Base-by-base conservation (phyloP, 2,329 filamentous ascomycete species). In the Didymella lethalis region DNA sequence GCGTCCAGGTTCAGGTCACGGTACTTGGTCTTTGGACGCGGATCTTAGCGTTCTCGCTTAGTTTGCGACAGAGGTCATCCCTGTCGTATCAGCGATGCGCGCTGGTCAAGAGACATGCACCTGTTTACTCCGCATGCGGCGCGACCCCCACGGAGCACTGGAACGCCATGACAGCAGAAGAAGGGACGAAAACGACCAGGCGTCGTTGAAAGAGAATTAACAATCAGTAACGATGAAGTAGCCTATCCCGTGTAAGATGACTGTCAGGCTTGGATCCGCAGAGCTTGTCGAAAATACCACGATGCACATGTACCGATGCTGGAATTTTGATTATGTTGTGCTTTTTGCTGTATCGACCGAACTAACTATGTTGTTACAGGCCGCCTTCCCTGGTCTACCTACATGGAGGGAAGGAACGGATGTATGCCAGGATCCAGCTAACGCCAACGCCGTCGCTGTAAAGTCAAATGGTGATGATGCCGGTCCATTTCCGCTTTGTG, bases 1-100 rank as follows among this genome's bases (percentile, higher is more conserved):
- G 47, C 54, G 55, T 49, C 56, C 44, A 49, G 57, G 57, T 45
- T 61, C 49, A 53, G 59, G 54, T 50, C 43, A 44, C 50, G 29
- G 43, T 41, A 54, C 38, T 36, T 36, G 32, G 32, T n/a, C 32
- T 36, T 36, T 36, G 32, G 32, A 43, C 57, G 47, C 52, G 44
- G 23, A 8, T 48, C 48, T 45, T 55, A 56, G 52, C 52, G 51
- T 23, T 2, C 36, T 55, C 57, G 57, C 57, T 49, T 60, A 32
- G 36, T 26, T 12, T 14, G 31, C 4, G 20, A 8, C 31, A 25
- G 23, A 25, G 12, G 16, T 18, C n/a, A 57, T 47, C 58, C 58
- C 36, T 61, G 54, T 7, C 10, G 45, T 23, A 23, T 23, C 23
- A 23, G 23, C 23, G 23, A 23, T 23, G 23, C 23, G 23, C 23